Conservation (phyloP, 345 rosid genomes). For the Rhizophora apiculata region DNA sequence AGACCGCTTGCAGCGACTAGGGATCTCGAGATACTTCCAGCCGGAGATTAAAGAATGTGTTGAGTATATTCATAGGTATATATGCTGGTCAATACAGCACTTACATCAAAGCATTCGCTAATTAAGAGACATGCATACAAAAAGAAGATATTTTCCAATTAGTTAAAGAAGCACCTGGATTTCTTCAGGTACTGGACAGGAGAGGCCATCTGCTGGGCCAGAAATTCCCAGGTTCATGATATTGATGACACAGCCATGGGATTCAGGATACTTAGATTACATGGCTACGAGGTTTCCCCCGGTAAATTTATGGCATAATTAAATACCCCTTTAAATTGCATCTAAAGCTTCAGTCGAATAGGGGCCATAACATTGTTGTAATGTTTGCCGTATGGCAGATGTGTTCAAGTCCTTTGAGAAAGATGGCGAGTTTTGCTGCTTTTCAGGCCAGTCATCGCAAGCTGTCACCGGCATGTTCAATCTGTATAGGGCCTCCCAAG, state of each 20-base stretch:
- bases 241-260: conserved; percentile 97
- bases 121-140: too few species aligned
- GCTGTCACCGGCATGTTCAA: conserved; percentile 91
- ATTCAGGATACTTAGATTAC: conserved; percentile 66
- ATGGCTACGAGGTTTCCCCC: conserved; percentile 71
- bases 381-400: conserved; percentile 34
- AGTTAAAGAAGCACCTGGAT: neutral
- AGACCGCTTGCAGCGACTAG: conserved; percentile 88
- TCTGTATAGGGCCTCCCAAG: conserved; percentile 77
- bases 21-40: conserved; percentile 77
- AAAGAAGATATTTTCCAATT: too few species aligned
- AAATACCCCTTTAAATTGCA: too few species aligned
- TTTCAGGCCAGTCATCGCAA: conserved; percentile 78
- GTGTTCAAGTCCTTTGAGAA: conserved; percentile 72
- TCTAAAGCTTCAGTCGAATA: neutral
- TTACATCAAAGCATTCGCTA: too few species aligned
- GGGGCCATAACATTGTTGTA: neutral
- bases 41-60: conserved; percentile 60
- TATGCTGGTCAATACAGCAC: neutral
- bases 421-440: conserved; percentile 66
- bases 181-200: conserved; percentile 68
- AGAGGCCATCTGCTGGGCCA: conserved; percentile 91
- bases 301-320: conserved; percentile 34
- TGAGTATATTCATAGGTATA: conserved; percentile 63
- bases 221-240: conserved; percentile 68